Conservation (phyloP, 2,329 filamentous ascomycete genomes). For the Ophiostoma montium region DNA sequence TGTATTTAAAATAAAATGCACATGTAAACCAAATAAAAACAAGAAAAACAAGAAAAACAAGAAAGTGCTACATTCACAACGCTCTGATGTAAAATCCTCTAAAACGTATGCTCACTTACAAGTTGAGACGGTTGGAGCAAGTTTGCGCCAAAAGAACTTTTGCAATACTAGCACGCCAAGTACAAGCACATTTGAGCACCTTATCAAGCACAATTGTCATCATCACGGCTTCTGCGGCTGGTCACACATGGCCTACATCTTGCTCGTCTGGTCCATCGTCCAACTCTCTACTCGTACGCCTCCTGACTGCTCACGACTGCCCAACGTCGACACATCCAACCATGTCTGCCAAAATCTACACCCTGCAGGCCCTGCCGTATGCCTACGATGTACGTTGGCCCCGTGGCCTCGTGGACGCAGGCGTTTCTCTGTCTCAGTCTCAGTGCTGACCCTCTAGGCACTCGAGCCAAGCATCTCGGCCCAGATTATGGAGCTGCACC, state of each 20-base stretch:
- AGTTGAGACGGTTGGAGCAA: slow-evolving; percentile 12
- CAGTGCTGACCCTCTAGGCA: slow-evolving; percentile 13
- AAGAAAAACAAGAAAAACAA: neutral
- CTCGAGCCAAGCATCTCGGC: slow-evolving; percentile 62
- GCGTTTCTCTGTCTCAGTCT: neutral
- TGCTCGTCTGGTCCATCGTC: too few relatives aligned
- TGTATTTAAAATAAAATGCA: too few relatives aligned
- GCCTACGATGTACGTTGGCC: slow-evolving; percentile 18
- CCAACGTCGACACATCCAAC: neutral
- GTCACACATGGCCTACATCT: too few relatives aligned
- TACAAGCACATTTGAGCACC: slow-evolving; percentile 1
- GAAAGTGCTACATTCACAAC: too few relatives aligned
- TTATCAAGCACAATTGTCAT: neutral
- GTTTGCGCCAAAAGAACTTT: slow-evolving; percentile 7
- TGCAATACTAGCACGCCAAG: neutral
- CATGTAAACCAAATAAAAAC: too few relatives aligned
- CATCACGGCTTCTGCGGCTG: too few relatives aligned
- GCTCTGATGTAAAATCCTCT: too few relatives aligned
- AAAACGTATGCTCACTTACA: too few relatives aligned
- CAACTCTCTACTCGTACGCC: neutral
- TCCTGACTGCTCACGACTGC: neutral
- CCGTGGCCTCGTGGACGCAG: too few relatives aligned
- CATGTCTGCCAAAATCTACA: slow-evolving; percentile 14
- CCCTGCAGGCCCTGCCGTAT: slow-evolving; percentile 20
- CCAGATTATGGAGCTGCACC: slow-evolving; percentile 93